Evolutionary conservation across 352 stramenopile species (phyloP).

Genomic region (Detonula confervacea): DNA sequence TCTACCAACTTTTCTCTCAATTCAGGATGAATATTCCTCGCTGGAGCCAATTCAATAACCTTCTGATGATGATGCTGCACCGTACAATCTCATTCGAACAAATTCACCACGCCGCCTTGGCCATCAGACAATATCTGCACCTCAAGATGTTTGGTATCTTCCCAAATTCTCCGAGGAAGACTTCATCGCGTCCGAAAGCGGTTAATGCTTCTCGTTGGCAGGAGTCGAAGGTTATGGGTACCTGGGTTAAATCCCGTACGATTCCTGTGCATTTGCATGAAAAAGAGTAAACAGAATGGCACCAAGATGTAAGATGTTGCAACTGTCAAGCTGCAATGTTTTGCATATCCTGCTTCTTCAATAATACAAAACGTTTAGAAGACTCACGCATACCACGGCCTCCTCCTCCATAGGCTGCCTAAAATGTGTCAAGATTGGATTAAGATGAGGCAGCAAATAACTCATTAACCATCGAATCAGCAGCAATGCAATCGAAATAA

Average conservation of each 20-base stretch:
- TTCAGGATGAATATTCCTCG: slow-evolving; percentile 87
- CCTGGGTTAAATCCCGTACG: slow-evolving; percentile 68
- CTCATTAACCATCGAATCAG: too few species aligned
- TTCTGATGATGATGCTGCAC: slow-evolving; percentile 99
- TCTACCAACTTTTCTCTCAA: slow-evolving; percentile 78
- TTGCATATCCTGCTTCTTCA: too few species aligned
- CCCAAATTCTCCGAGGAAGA: slow-evolving; percentile 97
- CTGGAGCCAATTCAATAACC: slow-evolving; percentile 94
- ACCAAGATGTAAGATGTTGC: too few species aligned
- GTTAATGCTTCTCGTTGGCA: slow-evolving; percentile 44
- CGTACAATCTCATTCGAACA: slow-evolving; percentile 97
- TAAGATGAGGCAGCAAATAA: too few species aligned
- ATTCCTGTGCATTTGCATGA: slow-evolving; percentile 32
- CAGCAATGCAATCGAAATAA: too few species aligned
- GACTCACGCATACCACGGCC: slow-evolving; percentile 93
- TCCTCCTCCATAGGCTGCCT: slow-evolving; percentile 94
- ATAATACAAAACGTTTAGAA: too few species aligned
- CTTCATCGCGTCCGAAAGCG: slow-evolving; percentile 92
- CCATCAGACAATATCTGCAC: slow-evolving; percentile 96
- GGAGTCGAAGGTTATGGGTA: slow-evolving; percentile 61
- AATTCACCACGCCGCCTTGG: slow-evolving; percentile 92
- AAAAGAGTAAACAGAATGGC: too few species aligned
- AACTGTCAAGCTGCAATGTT: too few species aligned
- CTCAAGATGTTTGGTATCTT: slow-evolving; percentile 96
- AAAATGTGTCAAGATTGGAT: slow-evolving; percentile 92